phyloP scores from a whole-genome alignment of 2,329 filamentous ascomycete genomes.

The Ascochyta pisi region DNA sequence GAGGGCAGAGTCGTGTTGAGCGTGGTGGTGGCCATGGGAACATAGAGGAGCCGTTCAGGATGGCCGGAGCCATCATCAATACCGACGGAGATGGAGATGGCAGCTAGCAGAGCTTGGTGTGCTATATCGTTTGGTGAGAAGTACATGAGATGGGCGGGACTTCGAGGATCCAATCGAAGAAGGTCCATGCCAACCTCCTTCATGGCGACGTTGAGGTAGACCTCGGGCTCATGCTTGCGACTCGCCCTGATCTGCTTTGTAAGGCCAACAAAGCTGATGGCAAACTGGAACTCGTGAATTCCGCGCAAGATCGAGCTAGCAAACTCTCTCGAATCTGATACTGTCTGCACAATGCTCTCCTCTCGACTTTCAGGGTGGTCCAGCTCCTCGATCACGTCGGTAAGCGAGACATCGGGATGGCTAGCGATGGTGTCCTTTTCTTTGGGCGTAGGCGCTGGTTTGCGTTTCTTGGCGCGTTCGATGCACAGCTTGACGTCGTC shows the following conservation, averaged over 20 bases:
- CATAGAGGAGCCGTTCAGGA: conserved; percentile 85
- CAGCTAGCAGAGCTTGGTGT: conserved; percentile 90
- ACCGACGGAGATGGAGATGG: conserved; percentile 89
- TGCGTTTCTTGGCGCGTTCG: conserved; percentile 60
- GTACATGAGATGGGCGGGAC: conserved; percentile 97
- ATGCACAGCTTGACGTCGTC: conserved; percentile 78
- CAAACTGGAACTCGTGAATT: conserved; percentile 96
- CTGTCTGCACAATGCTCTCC: conserved; percentile 76
- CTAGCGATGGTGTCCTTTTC: conserved; percentile 32
- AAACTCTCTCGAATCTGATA: conserved; percentile 93
- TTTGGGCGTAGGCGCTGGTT: conserved; percentile 28
- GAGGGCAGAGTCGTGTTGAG: conserved; percentile 93
- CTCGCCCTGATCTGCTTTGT: conserved; percentile 78
- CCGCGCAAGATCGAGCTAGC: conserved; percentile 87
- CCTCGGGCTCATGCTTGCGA: conserved; percentile 70
- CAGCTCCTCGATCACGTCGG: conserved; percentile 76
- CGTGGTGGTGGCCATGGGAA: conserved; percentile 96
- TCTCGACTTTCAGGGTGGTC: conserved; percentile 71
- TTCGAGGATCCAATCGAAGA: conserved; percentile 88
- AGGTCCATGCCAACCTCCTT: conserved; percentile 96
- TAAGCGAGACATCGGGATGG: conserved; percentile 67
- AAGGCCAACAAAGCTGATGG: conserved; percentile 86
- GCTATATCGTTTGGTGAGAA: conserved; percentile 92
- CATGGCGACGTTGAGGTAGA: conserved; percentile 87
- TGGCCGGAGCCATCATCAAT: conserved; percentile 88